Evolutionary conservation across 352 stramenopile species (phyloP).

Genomic region (Phytophthora nicotianae): DNA sequence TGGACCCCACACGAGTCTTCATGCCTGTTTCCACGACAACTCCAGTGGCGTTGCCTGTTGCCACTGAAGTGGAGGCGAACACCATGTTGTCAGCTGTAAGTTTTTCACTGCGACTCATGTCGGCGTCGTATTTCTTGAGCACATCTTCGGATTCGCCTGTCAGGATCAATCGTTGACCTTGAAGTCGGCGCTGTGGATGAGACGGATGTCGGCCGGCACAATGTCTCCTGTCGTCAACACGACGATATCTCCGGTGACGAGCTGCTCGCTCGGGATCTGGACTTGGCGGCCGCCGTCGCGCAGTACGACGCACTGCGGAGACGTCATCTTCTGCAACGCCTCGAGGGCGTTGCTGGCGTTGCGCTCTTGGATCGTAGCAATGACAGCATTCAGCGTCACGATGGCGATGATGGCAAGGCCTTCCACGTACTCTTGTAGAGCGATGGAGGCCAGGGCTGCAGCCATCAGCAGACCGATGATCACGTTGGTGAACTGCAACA

Average conservation of each 20-base stretch:
- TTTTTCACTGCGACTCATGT: constrained; percentile 54
- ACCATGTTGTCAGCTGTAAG: constrained; percentile 88
- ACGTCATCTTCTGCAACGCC: constrained; percentile 76
- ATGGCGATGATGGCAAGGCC: constrained; percentile 74
- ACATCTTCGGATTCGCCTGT: constrained; percentile 92
- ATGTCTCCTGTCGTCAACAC: constrained; percentile 92
- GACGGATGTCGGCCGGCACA: constrained; percentile 91
- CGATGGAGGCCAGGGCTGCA: constrained; percentile 65
- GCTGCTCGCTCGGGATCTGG: constrained; percentile 59
- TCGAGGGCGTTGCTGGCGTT: constrained; percentile 75
- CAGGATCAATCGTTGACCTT: constrained; percentile 95
- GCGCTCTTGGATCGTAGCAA: constrained; percentile 72
- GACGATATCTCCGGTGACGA: constrained; percentile 82
- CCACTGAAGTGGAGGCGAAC: constrained; percentile 90
- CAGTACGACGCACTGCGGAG: constrained; percentile 62
- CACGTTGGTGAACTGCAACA: constrained; percentile 80
- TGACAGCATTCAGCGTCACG: constrained; percentile 72
- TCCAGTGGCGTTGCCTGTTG: constrained; percentile 59
- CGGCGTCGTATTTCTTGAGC: constrained; percentile 65
- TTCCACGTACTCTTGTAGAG: constrained; percentile 73
- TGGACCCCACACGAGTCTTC: constrained; percentile 65
- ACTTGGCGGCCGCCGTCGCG: constrained; percentile 58
- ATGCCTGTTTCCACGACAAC: constrained; percentile 74
- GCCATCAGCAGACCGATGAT: constrained; percentile 75
- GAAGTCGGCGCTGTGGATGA: constrained; percentile 83